Base-by-base conservation (phyloP, 805 yeast species). In the Suhomyces sp. region DNA sequence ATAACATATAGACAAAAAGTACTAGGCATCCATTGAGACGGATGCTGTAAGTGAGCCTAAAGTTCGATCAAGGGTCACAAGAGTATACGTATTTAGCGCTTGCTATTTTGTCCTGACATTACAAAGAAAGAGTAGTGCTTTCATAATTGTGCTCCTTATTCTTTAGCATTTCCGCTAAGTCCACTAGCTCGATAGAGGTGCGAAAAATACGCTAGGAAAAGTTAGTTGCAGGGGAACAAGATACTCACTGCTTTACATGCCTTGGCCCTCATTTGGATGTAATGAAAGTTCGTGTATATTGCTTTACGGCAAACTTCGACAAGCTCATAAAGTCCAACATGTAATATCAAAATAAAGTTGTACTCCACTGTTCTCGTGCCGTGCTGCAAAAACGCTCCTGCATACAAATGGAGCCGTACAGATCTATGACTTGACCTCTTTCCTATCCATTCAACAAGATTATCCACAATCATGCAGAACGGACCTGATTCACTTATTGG, bases 401-500 rank as follows among this genome's bases (percentile, higher is more conserved):
- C 20, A 44, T 17, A 25, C 19, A 43, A 21, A 24, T n/a, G 22
- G 45, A 43, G 45, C 45, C 45, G 35, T 31, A 31, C 35, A 31
- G 5, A 17, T 31, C 9, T 17, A 31, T 31, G 6, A n/a, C 9
- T 6, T 31, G 35, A 31, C 35, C 35, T 6, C 8, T n/a, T n/a
- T 19, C 43, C 43, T 13, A 39, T 20, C 6, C 8, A 20, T 39
- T 39, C 24, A 9, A 40, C 13, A 6, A 31, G 31, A 12, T n/a
- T 27, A 27, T 27, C 12, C 9, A 31, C 35, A n/a, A 27, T n/a
- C 39, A 44, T 27, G 46, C 51, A 47, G 51, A 33, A 46, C 33
- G 59, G 55, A 21, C 55, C 55, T 10, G 53, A 35, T 27, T 48
- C 58, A 2, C 52, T 61, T 21, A 37, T 58, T 47, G 76, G 70